phyloP scores from a whole-genome alignment of 2,329 filamentous ascomycete genomes.

The Colletotrichum eremochloae region DNA sequence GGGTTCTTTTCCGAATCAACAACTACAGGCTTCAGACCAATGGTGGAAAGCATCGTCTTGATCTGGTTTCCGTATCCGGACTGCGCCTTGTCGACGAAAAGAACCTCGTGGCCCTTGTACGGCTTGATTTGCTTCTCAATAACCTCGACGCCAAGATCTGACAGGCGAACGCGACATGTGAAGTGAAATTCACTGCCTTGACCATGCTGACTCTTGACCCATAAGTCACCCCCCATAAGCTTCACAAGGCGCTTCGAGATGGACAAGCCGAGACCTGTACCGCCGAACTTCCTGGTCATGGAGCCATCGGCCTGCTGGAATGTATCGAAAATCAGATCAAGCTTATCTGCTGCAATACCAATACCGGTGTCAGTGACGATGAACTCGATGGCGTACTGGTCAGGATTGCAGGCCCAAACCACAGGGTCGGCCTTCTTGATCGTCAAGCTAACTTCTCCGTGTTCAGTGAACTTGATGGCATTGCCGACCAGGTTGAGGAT shows the following conservation, averaged over 20 bases:
- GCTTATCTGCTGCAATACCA: slow-evolving; percentile 93
- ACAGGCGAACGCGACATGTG: slow-evolving; percentile 90
- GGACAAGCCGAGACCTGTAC: slow-evolving; percentile 91
- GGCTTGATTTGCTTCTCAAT: slow-evolving; percentile 88
- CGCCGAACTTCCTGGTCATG: slow-evolving; percentile 95
- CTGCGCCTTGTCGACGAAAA: slow-evolving; percentile 93
- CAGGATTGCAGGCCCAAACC: slow-evolving; percentile 73
- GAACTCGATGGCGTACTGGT: slow-evolving; percentile 95
- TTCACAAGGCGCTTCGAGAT: slow-evolving; percentile 96
- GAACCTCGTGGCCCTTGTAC: slow-evolving; percentile 92
- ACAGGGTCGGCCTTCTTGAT: slow-evolving; percentile 78
- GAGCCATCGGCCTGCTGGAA: slow-evolving; percentile 99
- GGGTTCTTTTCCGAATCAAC: slow-evolving; percentile 82
- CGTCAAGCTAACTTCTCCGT: slow-evolving; percentile 95
- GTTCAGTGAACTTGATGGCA: slow-evolving; percentile 98
- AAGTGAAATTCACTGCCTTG: slow-evolving; percentile 97
- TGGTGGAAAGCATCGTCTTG: slow-evolving; percentile 79
- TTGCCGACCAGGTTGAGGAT: slow-evolving; percentile 98
- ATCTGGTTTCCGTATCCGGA: slow-evolving; percentile 84
- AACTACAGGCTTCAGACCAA: slow-evolving; percentile 86
- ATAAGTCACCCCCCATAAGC: slow-evolving; percentile 95
- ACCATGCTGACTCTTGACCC: slow-evolving; percentile 93
- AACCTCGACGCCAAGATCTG: slow-evolving; percentile 80
- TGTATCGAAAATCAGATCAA: slow-evolving; percentile 97
- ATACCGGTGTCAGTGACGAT: slow-evolving; percentile 97